Conservation (phyloP, 1,284 basidiomycete species). For the Rhodotorula sp. region DNA sequence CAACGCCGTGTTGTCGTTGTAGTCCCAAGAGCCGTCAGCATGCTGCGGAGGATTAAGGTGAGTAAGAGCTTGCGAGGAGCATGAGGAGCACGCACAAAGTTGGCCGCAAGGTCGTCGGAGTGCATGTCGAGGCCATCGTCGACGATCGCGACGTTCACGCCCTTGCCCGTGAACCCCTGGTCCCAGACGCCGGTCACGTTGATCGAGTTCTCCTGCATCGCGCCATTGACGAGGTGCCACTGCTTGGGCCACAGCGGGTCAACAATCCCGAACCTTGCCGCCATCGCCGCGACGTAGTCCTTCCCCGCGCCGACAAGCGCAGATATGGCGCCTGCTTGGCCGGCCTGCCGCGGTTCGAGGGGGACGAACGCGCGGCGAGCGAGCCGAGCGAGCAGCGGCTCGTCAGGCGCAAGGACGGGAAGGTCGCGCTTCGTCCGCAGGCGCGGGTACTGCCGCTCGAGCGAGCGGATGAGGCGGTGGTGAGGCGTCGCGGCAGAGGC, state of each 20-base stretch:
- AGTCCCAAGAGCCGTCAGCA: slow-evolving; percentile 89
- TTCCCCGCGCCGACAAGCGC: background rate
- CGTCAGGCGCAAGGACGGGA: slow-evolving; percentile 34
- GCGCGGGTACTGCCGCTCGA: slow-evolving; percentile 43
- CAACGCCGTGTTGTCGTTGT: slow-evolving; percentile 86
- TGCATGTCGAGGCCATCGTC: slow-evolving; percentile 95
- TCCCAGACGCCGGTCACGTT: slow-evolving; percentile 80
- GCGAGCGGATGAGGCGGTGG: slow-evolving; percentile 31
- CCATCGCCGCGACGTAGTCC: slow-evolving; percentile 4
- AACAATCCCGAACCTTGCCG: slow-evolving; percentile 62
- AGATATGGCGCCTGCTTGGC: background rate
- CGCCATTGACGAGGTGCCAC: slow-evolving; percentile 88
- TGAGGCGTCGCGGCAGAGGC: background rate
- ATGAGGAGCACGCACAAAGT: slow-evolving; percentile 72
- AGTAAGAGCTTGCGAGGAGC: background rate
- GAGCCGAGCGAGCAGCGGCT: background rate
- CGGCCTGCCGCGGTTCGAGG: background rate
- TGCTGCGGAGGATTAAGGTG: slow-evolving; percentile 59
- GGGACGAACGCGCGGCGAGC: slow-evolving; percentile 11
- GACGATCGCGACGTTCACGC: slow-evolving; percentile 83
- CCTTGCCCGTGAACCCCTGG: slow-evolving; percentile 82
- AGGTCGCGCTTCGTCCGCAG: slow-evolving; percentile 44
- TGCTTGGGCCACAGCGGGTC: slow-evolving; percentile 86
- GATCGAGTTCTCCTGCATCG: slow-evolving; percentile 75
- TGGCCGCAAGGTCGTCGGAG: slow-evolving; percentile 80